phyloP scores from a whole-genome alignment of 1,139 yeast species.

The Trichomonascaceae sp. region DNA sequence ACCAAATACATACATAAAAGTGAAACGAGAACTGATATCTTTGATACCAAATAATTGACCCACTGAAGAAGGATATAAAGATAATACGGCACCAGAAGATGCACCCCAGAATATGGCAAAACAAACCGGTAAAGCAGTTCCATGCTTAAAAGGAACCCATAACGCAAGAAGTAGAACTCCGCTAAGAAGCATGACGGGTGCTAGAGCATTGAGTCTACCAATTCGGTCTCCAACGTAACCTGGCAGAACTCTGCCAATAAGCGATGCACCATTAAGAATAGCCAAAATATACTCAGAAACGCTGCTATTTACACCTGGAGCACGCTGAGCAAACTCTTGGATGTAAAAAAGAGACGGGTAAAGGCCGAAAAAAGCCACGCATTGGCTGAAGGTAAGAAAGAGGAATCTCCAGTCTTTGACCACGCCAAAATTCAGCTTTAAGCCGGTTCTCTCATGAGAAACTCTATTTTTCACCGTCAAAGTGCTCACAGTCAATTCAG shows the following conservation, averaged over 20 bases:
- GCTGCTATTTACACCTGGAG: constrained; percentile 27
- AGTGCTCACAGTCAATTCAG: constrained; percentile 35
- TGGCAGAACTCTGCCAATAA: constrained; percentile 46
- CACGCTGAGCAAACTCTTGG: constrained; percentile 34
- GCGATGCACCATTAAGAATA: constrained; percentile 44
- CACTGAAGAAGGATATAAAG: constrained; percentile 36
- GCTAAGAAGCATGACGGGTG: constrained; percentile 28
- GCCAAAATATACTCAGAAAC: constrained; percentile 35
- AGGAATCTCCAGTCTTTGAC: constrained; percentile 18
- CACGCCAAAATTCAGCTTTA: constrained; percentile 17
- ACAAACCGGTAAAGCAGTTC: constrained; percentile 24
- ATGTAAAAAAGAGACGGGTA: constrained; percentile 38
- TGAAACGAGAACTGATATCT: constrained; percentile 41
- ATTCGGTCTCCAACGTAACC: constrained; percentile 42
- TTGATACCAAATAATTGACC: constrained; percentile 47
- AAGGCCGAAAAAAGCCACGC: constrained; percentile 33
- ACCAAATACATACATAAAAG: constrained; percentile 51
- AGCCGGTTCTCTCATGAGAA: constrained; percentile 16
- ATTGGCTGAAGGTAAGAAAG: constrained; percentile 21
- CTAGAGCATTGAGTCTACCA: constrained; percentile 37
- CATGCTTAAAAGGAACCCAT: constrained; percentile 25
- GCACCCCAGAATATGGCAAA: constrained; percentile 45
- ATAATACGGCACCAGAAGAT: constrained; percentile 37
- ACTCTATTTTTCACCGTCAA: constrained; percentile 30
- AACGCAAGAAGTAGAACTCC: constrained; percentile 25